Percentiles rank a stretch among this genome's conserved stretches.
Evolutionary conservation across 2,329 filamentous ascomycete genomes (phyloP).

Genomic region (Fusarium sp.): DNA sequence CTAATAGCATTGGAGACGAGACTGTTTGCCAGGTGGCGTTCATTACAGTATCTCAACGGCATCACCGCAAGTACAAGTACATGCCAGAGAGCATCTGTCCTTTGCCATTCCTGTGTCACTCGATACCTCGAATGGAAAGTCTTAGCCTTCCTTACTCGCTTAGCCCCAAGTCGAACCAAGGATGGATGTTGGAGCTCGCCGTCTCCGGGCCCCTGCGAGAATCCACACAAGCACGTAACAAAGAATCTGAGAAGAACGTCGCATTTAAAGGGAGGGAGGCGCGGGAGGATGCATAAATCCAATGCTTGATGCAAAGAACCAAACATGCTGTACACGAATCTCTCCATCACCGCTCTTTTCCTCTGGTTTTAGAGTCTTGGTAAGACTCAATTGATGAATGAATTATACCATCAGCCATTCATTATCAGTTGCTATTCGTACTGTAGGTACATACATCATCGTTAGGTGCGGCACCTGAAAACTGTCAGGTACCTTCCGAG

Average conservation of each 20-base stretch:
- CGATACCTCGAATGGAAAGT: constrained; percentile 22
- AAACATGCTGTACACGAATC: constrained; percentile 2
- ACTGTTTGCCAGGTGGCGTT: constrained; percentile 31
- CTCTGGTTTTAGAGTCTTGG: background rate
- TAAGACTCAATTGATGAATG: constrained; percentile 4
- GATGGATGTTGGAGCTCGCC: constrained; percentile 31
- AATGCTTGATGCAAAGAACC: constrained; percentile 29
- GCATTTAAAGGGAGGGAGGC: constrained; percentile 29
- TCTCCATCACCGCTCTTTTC: constrained; percentile 35
- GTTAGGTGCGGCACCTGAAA: constrained; percentile 12
- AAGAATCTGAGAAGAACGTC: constrained; percentile 37
- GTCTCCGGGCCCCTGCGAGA: constrained; percentile 35
- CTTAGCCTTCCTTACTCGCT: constrained; percentile 34
- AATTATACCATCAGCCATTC: background rate
- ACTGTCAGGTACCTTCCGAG: constrained; percentile 8
- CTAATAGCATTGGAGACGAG: constrained; percentile 22
- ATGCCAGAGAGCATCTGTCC: constrained; percentile 8
- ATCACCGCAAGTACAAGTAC: constrained; percentile 35
- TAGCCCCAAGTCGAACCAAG: constrained; percentile 36
- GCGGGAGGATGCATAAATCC: constrained; percentile 24
- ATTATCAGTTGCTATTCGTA: constrained; percentile 1
- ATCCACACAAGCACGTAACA: constrained; percentile 41
- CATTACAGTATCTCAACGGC: constrained; percentile 29
- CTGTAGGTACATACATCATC: constrained; percentile 12
- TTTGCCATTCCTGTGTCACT: constrained; percentile 32